Evolutionary conservation across 768 basidiomycete species (phyloP).

Genomic region (Boletus pseudopeckii): DNA sequence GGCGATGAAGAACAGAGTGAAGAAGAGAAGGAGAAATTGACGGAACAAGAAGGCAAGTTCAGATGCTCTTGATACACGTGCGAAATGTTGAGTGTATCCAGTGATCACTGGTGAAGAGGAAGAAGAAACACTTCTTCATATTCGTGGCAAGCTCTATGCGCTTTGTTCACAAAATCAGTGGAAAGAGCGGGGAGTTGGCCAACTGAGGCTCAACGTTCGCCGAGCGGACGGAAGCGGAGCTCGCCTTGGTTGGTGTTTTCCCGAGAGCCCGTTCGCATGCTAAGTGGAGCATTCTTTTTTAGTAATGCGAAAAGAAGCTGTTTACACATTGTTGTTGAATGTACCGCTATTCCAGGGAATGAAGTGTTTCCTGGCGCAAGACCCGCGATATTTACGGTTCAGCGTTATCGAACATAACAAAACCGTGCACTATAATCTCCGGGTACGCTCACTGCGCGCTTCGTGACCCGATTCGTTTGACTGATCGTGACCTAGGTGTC

Average conservation of each 20-base stretch:
- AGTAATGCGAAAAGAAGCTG: slow-evolving; percentile 89
- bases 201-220: slow-evolving; percentile 65
- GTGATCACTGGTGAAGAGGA: slow-evolving; percentile 81
- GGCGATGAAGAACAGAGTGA: slow-evolving; percentile 49
- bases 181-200: slow-evolving; percentile 77
- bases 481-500: slow-evolving; percentile 44
- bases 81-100: slow-evolving; percentile 24
- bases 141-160: slow-evolving; percentile 71
- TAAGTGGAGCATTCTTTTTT: slow-evolving; percentile 8
- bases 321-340: slow-evolving; percentile 70
- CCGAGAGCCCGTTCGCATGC: background rate
- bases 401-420: slow-evolving; percentile 62
- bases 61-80: background rate
- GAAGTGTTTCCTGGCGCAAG: slow-evolving; percentile 67
- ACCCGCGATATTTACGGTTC: slow-evolving; percentile 76
- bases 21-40: slow-evolving; percentile 45
- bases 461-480: background rate
- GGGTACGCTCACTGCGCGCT: slow-evolving; percentile 44
- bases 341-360: slow-evolving; percentile 76
- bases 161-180: slow-evolving; percentile 58
- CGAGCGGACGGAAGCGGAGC: slow-evolving; percentile 63
- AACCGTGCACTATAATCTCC: slow-evolving; percentile 70
- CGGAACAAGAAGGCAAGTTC: slow-evolving; percentile 64
- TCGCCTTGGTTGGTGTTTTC: slow-evolving; percentile 50
- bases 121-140: slow-evolving; percentile 72